Base-by-base conservation (phyloP, 176 grass and related monocot genomes). In the Chloris gayana region DNA sequence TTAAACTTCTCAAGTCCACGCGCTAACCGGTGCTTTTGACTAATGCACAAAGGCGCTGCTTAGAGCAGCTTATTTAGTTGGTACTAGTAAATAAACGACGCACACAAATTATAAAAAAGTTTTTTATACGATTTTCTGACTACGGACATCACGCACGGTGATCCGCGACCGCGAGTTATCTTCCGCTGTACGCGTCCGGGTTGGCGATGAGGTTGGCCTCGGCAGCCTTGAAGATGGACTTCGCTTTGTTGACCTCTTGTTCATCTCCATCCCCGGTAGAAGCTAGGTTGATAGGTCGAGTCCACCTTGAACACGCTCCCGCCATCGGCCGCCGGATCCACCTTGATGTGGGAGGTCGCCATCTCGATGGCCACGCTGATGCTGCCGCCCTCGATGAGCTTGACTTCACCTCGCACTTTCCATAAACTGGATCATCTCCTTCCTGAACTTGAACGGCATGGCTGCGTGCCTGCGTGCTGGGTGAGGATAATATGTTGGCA, bases 371-470 rank as follows among this genome's bases (percentile, higher is more conserved):
- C 44, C 11, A 71, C 50, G 30, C 91, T 89, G 51, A 94, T 66
- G 26, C 75, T 84, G 8, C 94, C 91, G 35, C 94, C 94, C 79
- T 91, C 94, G 22, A 91, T 2, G 12, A 91, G 73, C 8, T 84
- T 5, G 81, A 71, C 75, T 90, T 93, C 82, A 26, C 75, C 86
- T 97, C 91, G 33, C 64, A 91, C 68, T 91, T 86, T 97, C 94
- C n/a, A 90, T 0, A 64, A 88, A 94, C 10, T 94, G 91, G 7
- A 94, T 61, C 33, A 72, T 73, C 78, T 97, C 94, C 82, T 97
- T 94, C 70, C 82, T 41, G 42, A 79, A 0, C 65, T 9, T 24
- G 75, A 91, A 89, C 1, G 91, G 91, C 70, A 70, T 64, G 51
- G 91, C 35, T 37, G 6, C 70, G 66, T 64, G 44, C 57, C 94